phyloP scores from a whole-genome alignment of 345 rosid genomes.

The Passiflora organensis region DNA sequence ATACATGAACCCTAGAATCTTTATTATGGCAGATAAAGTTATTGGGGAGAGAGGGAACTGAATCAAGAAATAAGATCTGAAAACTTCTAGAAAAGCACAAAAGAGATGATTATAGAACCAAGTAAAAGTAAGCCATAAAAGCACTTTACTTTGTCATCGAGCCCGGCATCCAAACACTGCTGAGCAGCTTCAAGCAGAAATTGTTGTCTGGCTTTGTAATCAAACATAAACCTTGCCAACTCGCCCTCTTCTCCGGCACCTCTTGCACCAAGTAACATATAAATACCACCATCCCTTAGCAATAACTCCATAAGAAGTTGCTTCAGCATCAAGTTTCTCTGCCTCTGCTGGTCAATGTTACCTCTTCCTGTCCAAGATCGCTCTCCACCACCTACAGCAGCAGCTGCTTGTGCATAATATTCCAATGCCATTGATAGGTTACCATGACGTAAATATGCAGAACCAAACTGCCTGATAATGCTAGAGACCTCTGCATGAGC shows the following conservation, averaged over 20 bases:
- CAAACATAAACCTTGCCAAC: conserved; percentile 62
- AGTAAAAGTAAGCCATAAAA: neutral
- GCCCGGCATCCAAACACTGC: conserved; percentile 83
- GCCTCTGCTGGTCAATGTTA: conserved; percentile 77
- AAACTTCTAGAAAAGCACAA: neutral
- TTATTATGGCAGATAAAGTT: too few relatives aligned
- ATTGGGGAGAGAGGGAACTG: too few relatives aligned
- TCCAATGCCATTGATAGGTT: conserved; percentile 73
- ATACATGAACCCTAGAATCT: too few relatives aligned
- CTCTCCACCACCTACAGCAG: conserved; percentile 89
- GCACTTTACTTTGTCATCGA: conserved; percentile 70
- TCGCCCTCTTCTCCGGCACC: conserved; percentile 95
- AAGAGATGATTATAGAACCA: neutral
- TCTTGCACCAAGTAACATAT: conserved; percentile 73
- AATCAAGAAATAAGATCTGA: neutral
- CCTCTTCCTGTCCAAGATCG: conserved; percentile 82
- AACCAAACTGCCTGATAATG: conserved; percentile 88
- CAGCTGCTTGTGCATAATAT: conserved; percentile 97
- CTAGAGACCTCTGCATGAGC: conserved; percentile 84
- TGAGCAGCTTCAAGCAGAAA: conserved; percentile 85
- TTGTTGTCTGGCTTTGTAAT: conserved; percentile 59
- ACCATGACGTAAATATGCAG: conserved; percentile 69
- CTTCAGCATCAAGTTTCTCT: conserved; percentile 78
- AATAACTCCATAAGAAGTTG: conserved; percentile 85
- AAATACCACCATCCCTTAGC: conserved; percentile 80